Conservation (phyloP, 129 eudicot species). For the Ambrosia artemisiifolia region DNA sequence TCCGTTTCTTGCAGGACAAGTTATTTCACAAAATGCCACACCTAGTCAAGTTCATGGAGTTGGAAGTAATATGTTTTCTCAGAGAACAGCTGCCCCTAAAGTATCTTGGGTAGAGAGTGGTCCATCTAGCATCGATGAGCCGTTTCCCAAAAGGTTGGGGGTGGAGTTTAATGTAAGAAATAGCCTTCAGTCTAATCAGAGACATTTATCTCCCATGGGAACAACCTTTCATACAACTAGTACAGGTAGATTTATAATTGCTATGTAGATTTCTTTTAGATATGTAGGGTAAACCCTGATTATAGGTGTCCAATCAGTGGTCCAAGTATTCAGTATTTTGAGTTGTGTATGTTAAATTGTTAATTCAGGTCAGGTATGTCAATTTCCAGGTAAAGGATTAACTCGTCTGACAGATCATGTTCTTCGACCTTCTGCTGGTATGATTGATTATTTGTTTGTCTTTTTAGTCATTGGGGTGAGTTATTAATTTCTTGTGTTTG, state of each 20-base stretch:
- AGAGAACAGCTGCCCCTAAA: slow-evolving; percentile 28
- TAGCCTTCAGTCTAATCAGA: slow-evolving; percentile 26
- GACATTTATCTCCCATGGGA: slow-evolving; percentile 22
- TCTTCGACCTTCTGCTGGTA: slow-evolving; percentile 34
- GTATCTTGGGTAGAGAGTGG: slow-evolving; percentile 17
- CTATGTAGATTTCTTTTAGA: background rate
- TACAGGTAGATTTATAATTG: slow-evolving; percentile 21
- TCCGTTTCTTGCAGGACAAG: slow-evolving; percentile 23
- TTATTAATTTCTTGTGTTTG: slow-evolving; percentile 11
- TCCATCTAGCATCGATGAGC: slow-evolving; percentile 25
- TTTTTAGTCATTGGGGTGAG: background rate
- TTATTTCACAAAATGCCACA: slow-evolving; percentile 22
- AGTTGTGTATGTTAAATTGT: slow-evolving; percentile 3
- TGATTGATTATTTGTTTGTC: slow-evolving; percentile 11
- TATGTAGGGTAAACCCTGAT: slow-evolving; percentile 1
- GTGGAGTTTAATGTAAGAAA: slow-evolving; percentile 29
- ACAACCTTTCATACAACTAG: slow-evolving; percentile 34
- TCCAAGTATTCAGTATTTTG: background rate
- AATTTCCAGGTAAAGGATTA: slow-evolving; percentile 15
- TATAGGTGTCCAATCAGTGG: background rate
- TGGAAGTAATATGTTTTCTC: slow-evolving; percentile 25
- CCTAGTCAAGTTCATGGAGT: slow-evolving; percentile 23
- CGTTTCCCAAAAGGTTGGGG: slow-evolving; percentile 59
- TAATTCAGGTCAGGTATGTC: slow-evolving; percentile 26
- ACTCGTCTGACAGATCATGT: slow-evolving; percentile 16